Evolutionary conservation across 176 grass and related monocot species (phyloP).

Genomic region (Zoysia japonica): DNA sequence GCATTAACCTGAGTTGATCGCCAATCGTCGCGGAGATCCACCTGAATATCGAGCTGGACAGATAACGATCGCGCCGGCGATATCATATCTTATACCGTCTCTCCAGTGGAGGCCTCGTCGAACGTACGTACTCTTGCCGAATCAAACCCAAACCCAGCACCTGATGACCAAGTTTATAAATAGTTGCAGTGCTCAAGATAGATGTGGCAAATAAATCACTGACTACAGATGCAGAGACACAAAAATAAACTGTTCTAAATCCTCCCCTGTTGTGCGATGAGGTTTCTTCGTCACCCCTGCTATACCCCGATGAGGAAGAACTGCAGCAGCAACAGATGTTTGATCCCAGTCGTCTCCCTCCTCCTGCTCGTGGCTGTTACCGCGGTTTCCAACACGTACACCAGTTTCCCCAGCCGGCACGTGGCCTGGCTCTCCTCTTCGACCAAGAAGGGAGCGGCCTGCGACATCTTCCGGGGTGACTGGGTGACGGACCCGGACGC

Average conservation of each 20-base stretch:
- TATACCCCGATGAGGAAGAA: background rate
- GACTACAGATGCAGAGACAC: too few species aligned
- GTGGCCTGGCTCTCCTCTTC: background rate
- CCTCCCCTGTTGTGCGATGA: background rate
- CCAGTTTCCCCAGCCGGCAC: background rate
- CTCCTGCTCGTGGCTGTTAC: background rate
- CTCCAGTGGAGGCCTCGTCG: background rate
- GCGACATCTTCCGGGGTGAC: slow-evolving; percentile 38
- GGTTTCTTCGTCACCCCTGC: background rate
- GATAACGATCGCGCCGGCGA: background rate
- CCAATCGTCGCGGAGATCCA: background rate
- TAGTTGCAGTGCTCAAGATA: too few species aligned
- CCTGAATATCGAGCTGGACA: background rate
- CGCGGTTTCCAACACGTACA: background rate
- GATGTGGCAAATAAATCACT: too few species aligned
- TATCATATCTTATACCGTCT: background rate
- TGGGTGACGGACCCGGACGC: slow-evolving; percentile 35
- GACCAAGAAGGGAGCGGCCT: background rate
- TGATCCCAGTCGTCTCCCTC: background rate
- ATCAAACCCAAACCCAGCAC: too few species aligned
- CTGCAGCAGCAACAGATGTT: slow-evolving; percentile 4
- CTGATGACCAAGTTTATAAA: background rate
- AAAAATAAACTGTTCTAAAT: too few species aligned
- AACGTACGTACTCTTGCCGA: background rate
- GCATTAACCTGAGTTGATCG: background rate